Base-by-base conservation (phyloP, 495 filamentous ascomycete species). In the Podospora sp. region DNA sequence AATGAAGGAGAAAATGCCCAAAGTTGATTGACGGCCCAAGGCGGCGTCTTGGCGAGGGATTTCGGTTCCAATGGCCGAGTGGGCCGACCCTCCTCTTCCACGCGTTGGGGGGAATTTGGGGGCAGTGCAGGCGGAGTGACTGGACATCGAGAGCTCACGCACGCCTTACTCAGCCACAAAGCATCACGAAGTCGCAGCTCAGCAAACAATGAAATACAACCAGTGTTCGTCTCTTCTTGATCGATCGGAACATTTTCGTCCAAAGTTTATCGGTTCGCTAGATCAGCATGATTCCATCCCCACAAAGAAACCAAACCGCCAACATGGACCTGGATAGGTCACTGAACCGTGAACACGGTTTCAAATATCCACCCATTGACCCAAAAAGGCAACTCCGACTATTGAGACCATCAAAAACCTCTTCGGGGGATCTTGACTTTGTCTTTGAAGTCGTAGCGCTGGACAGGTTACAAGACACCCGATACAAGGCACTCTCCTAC, bases 401-500 rank as follows among this genome's bases (percentile, higher is more conserved):
- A 11, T n/a, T 55, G 9, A 3, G 20, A n/a, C 21, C 25, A 22
- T 26, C 20, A 55, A n/a, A 55, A 2, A 2, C 52, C 52, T 55
- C 52, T 11, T 2, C 14, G 22, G 20, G 9, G 24, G n/a, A 11
- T 4, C 40, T 46, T 14, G 40, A 46, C 52, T 55, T 24, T n/a
- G 24, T 2, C 6, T 55, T 55, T n/a, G 52, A 55, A 12, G 14
- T 55, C 2, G 52, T 55, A 11, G 7, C 6, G 1, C n/a, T 55
- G 8, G 9, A 55, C 9, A 22, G n/a, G 9, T n/a, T 55, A 11
- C 14, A 2, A 22, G n/a, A n/a, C 52, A 55, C n/a, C 20, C 8
- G 9, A 22, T 55, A 55, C 25, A 55, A 55, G 9, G 52, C 52
- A 6, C 52, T 55, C 52, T 55, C 52, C 52, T 55, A 55, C 52